These are phyloP conservation scores for Nakaseomyces kungkrabaensis DNA, from an alignment of 1,139 yeast species.

Conservation along the genomic window DNA sequence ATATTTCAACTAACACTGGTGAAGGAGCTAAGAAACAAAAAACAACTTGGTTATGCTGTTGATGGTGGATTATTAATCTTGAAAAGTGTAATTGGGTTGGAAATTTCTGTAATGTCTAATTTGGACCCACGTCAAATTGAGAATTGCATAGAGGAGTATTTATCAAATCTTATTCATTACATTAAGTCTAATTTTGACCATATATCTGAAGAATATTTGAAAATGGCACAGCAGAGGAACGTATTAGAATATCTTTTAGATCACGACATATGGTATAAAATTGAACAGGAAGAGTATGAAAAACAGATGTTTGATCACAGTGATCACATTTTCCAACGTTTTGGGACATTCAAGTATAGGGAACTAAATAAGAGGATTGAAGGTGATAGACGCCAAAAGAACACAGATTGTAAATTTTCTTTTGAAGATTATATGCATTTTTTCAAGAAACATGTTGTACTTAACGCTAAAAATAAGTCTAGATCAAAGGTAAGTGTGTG, in stretches of 20 bases:
- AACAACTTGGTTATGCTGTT: conserved; percentile 51
- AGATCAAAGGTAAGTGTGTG: conserved; percentile 36
- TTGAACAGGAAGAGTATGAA: conserved; percentile 30
- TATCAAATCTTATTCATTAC: conserved; percentile 33
- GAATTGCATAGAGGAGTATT: conserved; percentile 38
- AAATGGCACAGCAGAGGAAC: conserved; percentile 37
- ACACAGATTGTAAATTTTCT: conserved; percentile 18
- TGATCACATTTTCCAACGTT: background rate
- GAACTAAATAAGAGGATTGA: background rate
- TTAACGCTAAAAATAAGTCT: conserved; percentile 25
- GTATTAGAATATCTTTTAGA: conserved; percentile 22
- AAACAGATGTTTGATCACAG: conserved; percentile 2
- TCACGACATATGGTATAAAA: background rate
- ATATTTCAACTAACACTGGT: conserved; percentile 35
- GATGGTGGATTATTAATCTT: conserved; percentile 44
- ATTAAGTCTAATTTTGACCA: conserved; percentile 23
- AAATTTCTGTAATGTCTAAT: conserved; percentile 44
- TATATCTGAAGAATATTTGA: conserved; percentile 36
- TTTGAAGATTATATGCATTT: conserved; percentile 30
- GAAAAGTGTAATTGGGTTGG: conserved; percentile 46
- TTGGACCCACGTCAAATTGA: conserved; percentile 33
- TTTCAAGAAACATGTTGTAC: conserved; percentile 32
- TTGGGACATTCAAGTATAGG: background rate
- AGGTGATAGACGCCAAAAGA: background rate
- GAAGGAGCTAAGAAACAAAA: conserved; percentile 40